Base-by-base conservation (phyloP, 352 stramenopile genomes). In the Phytophthora macrochlamydospora region DNA sequence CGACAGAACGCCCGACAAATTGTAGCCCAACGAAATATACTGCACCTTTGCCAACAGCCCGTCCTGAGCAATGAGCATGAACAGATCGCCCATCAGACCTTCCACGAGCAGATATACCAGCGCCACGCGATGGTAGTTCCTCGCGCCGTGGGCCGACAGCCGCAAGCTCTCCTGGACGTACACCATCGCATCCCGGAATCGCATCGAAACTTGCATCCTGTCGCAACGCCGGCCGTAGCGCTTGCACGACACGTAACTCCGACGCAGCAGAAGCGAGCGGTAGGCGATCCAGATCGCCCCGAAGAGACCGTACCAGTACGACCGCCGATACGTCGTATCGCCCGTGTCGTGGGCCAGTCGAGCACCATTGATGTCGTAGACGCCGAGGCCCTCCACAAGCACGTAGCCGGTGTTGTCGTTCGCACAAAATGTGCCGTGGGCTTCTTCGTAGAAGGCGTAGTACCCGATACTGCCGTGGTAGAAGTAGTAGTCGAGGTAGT, bases 11-110 rank as follows among this genome's bases (percentile, higher is more conserved):
- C 68, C 58, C 2, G 68, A 58, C 43, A 76, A 43, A 32, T 76
- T 76, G 51, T 76, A 76, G 13, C 69, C 69, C 7, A 76, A 42
- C 0, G 69, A 76, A 14, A 76, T 69, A 18, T 76, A 76, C 48
- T 76, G 69, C 11, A 76, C 55, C 29, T 76, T 76, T 1, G 69
- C 69, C 8, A 76, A 62, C 1, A 76, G 12, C 2, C 65, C 64
- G 48, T 76, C 65, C 46, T 76, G 59, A 24, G 65, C 65, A 11
- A 73, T 73, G 6, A 73, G 48, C 65, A 73, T 73, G 65, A 73
- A 73, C 33, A 73, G 48, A 13, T 76, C 69, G 12, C 59, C 63
- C 69, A 76, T 76, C n/a, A 76, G 45, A 0, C 56, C 67, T 44
- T 76, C 65, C 4, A 76, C 59, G 4, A 73, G 53, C 4, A 76